A percentile compares a stretch with the other conserved stretches of the same genome.
Evolutionary conservation across 2,329 filamentous ascomycete species (phyloP).

Genomic region (Rhinocladiella mackenziei): DNA sequence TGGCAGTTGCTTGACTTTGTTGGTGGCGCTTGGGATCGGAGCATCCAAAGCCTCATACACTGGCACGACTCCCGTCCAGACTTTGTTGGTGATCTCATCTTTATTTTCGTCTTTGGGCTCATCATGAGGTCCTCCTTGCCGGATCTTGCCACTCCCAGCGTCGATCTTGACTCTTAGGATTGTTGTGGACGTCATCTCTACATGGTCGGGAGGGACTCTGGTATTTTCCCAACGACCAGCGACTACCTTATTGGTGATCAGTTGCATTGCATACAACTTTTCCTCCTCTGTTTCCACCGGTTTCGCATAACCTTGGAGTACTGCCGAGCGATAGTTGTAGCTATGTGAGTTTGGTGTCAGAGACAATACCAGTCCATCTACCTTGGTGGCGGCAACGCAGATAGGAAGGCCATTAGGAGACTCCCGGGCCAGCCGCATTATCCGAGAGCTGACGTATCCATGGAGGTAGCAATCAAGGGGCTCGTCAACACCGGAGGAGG

Average conservation of each 20-base stretch:
- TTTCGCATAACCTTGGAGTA: slow-evolving; percentile 70
- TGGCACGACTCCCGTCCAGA: slow-evolving; percentile 62
- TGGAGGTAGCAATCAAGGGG: slow-evolving; percentile 76
- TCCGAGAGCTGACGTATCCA: slow-evolving; percentile 73
- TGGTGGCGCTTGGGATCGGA: slow-evolving; percentile 58
- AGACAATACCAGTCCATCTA: slow-evolving; percentile 76
- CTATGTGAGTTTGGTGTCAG: slow-evolving; percentile 76
- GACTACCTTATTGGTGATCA: slow-evolving; percentile 72
- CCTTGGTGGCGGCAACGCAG: slow-evolving; percentile 65
- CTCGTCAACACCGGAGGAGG: slow-evolving; percentile 58
- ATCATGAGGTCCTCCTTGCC: slow-evolving; percentile 61
- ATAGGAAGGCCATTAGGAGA: slow-evolving; percentile 60
- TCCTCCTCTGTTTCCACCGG: slow-evolving; percentile 65
- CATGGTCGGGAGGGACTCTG: slow-evolving; percentile 65
- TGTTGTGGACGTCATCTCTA: slow-evolving; percentile 71
- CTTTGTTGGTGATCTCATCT: slow-evolving; percentile 46
- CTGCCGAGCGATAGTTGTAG: slow-evolving; percentile 80
- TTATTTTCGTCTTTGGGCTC: slow-evolving; percentile 53
- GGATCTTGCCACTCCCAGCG: slow-evolving; percentile 71
- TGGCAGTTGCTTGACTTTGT: slow-evolving; percentile 57
- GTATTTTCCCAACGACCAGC: slow-evolving; percentile 65
- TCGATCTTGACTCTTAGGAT: slow-evolving; percentile 66
- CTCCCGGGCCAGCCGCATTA: slow-evolving; percentile 62
- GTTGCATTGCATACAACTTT: slow-evolving; percentile 71
- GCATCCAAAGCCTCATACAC: slow-evolving; percentile 61